Conservation (phyloP, 2,329 filamentous ascomycete genomes). For the Xylaria arbuscula region DNA sequence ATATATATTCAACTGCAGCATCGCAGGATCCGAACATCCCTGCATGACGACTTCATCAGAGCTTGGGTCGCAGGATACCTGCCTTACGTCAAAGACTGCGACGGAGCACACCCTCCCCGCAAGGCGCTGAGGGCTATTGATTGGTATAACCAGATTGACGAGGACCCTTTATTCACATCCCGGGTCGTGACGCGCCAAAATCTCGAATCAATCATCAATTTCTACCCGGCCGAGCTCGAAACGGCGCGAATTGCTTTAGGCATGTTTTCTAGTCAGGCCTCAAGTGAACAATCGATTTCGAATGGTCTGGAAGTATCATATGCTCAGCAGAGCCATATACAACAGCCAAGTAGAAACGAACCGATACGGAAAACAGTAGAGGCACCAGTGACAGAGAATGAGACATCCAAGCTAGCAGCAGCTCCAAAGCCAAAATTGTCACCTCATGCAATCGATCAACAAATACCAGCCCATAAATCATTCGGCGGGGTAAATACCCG, state of each 20-base stretch:
- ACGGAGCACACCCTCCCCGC: conserved; percentile 39
- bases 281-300: conserved; percentile 1
- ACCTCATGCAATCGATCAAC: not conserved
- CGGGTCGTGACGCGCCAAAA: conserved; percentile 49
- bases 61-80: conserved; percentile 50
- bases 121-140: conserved; percentile 46
- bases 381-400: not conserved
- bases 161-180: conserved; percentile 45
- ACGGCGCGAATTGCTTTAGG: conserved; percentile 30
- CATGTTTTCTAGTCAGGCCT: conserved; percentile 19
- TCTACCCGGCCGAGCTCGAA: conserved; percentile 45
- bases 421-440: conserved; percentile 12
- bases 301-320: conserved; percentile 1
- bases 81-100: conserved; percentile 47
- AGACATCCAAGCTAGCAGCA: not conserved
- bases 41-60: conserved; percentile 53
- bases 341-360: conserved; percentile 1
- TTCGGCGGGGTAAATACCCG: conserved; percentile 20
- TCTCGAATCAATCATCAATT: conserved; percentile 44
- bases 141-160: conserved; percentile 52
- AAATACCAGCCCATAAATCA: conserved; percentile 12
- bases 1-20: conserved; percentile 47
- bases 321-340: conserved; percentile 1
- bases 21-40: conserved; percentile 44
- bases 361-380: not conserved